Evolutionary conservation across 1,284 basidiomycete genomes (phyloP), one percentile per base, ranked within the genome.

Genomic region (Inonotus obliquus): DNA sequence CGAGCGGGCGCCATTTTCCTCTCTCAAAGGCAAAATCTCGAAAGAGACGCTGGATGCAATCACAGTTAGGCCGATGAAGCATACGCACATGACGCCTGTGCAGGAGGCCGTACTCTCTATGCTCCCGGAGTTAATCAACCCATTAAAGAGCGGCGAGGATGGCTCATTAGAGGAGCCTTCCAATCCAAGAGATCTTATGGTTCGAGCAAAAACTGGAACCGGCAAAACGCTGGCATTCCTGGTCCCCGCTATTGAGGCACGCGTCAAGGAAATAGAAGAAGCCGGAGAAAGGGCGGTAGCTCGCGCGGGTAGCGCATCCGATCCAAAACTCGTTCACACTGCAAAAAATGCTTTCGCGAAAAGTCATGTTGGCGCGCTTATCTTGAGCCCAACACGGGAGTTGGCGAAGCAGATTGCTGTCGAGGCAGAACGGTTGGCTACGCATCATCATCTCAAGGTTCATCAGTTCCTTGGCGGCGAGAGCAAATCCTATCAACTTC

Each of bases 341-440:
- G 77, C 77, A 2, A 68, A 67, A 38, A 71, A 75, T 14, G 65
- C 67, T 2, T 81, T 80, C 67, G 74, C 79, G 1, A 75, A 75
- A 21, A 68, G 73, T 10, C 75, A 80, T 27, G 86, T 87, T 48
- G 94, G 96, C 5, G 79, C 89, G 0, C 81, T 99, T 19, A 83
- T 99, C 70, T 86, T 99, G 71, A 94, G 89, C 39, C 96, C 97
- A 1, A 99, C 96, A 0, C 86, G 97, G 63, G 96, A 99, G 72
- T 79, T 97, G 56, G 96, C 96, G 0, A 90, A 89, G 1, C 96
- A 98, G 74, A 98, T 98, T 66, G 94, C 94, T 13, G 85, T 83
- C 41, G 94, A 98, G 73, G 92, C 93, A 0, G 70, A 81, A 41
- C 86, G 86, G 70, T 77, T 96, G 23, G 71, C 76, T 0, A 84